Base-by-base conservation (phyloP, 768 basidiomycete species). In the Omphalotus guepiniiformis region DNA sequence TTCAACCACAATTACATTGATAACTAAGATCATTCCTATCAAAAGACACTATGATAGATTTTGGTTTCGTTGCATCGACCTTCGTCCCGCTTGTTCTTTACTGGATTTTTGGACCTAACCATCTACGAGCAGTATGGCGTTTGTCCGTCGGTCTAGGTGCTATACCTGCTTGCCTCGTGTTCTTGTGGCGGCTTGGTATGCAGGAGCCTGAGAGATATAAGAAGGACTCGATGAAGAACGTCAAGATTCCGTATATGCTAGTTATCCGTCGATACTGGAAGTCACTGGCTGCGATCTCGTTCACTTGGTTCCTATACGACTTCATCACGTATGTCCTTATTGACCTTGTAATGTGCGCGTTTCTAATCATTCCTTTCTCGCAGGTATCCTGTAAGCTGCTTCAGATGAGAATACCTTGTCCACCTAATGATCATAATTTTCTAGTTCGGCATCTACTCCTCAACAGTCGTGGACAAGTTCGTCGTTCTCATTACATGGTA, bases 161-260 rank as follows among this genome's bases (percentile, higher is more conserved):
- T 32, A 59, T 95, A 47, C 93, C 93, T 28, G 92, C 93, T 5
- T 54, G 80, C 11, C 76, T 79, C 6, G 85, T 94, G n/a, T 80
- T 94, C 57, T 56, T 90, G 41, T 94, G 93, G 91, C 89, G 93
- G 54, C 59, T 91, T 44, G 78, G 73, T 50, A 91, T 94, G 86
- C 75, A 82, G 23, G 89, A 94, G 57, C 89, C 92, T 1, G 72
- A 72, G 11, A 71, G 80, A 15, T 93, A 75, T 63, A 82, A 75
- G 62, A 83, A 79, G 54, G 79, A 88, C 63, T 83, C 87, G 1
- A 93, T 94, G 88, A 87, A 81, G 55, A 61, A 76, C 38, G 75
- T 80, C 8, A 72, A 64, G 34, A 85, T 90, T 47, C 93, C 93
- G 0, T 93, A 93, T 60, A 51, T 63, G 61, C 74, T 96, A 21